These are phyloP conservation scores for Aspergillus sclerotioniger DNA, from an alignment of 495 filamentous ascomycete species.

Conservation along the genomic window DNA sequence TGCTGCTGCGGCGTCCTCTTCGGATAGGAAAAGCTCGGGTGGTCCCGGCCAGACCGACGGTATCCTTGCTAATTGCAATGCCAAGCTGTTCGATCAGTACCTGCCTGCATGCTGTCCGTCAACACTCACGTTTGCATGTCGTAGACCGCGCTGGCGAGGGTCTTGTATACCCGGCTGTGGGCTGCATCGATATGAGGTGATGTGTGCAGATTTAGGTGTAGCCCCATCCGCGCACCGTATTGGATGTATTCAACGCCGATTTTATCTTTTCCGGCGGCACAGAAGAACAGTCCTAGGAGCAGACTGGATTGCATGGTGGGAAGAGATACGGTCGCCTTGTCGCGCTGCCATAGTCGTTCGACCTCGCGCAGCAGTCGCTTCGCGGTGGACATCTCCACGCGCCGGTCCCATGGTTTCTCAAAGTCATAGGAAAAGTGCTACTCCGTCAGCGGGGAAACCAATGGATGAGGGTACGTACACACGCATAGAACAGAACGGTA, in stretches of 20 bases:
- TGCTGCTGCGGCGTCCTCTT: neutral
- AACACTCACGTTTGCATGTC: slow-evolving; percentile 1
- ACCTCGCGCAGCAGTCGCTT: neutral
- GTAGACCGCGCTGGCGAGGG: neutral
- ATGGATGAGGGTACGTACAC: neutral
- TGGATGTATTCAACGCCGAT: neutral
- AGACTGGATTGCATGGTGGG: slow-evolving; percentile 1
- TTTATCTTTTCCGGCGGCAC: neutral
- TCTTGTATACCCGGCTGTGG: neutral
- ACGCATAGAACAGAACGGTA: slow-evolving; percentile 1
- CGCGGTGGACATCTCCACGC: slow-evolving; percentile 1
- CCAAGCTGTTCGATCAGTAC: neutral
- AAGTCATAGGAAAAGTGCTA: slow-evolving; percentile 1
- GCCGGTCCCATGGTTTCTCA: slow-evolving; percentile 2
- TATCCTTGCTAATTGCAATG: neutral
- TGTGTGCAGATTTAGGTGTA: neutral
- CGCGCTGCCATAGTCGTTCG: neutral
- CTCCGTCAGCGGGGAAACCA: neutral
- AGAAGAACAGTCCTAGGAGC: neutral
- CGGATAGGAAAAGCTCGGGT: neutral
- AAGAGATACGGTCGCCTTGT: neutral
- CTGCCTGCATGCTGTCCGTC: neutral
- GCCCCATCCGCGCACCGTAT: neutral
- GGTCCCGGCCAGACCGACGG: neutral
- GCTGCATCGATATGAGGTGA: neutral